Evolutionary conservation across 306 rosid genomes (phyloP), one percentile per base, ranked within the genome.

Genomic region (Castanospermum australe): DNA sequence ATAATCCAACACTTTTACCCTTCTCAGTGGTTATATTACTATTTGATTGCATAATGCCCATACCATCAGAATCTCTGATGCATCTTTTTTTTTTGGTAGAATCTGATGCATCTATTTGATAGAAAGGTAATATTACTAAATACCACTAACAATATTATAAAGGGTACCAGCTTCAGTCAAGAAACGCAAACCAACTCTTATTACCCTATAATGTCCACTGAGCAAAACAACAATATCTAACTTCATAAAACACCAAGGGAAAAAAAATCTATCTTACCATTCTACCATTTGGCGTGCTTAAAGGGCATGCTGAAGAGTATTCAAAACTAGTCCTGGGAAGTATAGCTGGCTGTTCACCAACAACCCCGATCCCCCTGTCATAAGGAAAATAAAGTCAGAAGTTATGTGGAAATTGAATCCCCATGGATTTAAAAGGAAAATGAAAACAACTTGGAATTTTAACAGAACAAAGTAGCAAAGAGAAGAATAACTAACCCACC

Each of bases 291-390:
- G 92, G 88, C 77, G 99, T 95, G 88, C 84, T 84, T 82, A 93
- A 67, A 33, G 99, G 98, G 80, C 98, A 95, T 20, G 99, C 99
- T 12, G 99, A 95, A 59, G 99, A 90, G 89, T 93, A 95, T 75
- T 95, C 99, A 80, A 95, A 95, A 59, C 98, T 89, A 73, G 92
- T 86, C 74, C 48, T 60, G 11, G 99, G 99, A 88, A 90, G 97
- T 78, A 95, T 87, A 44, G 92, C 92, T 9, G 99, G 99, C 82
- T 93, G 98, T 78, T 95, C 96, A 75, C 99, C 99, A 12, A 95
- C 91, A 82, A 95, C 99, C 68, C 99, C 99, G 45, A 84, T 82
- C 8, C 99, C 99, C 99, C 98, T 95, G 81, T 36, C 52, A 85
- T 52, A 25, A 65, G 36, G 32, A 67, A 54, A 76, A 55, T 52